Base-by-base conservation (phyloP, 805 yeast species). In the Sugiyamaella floridensis region DNA sequence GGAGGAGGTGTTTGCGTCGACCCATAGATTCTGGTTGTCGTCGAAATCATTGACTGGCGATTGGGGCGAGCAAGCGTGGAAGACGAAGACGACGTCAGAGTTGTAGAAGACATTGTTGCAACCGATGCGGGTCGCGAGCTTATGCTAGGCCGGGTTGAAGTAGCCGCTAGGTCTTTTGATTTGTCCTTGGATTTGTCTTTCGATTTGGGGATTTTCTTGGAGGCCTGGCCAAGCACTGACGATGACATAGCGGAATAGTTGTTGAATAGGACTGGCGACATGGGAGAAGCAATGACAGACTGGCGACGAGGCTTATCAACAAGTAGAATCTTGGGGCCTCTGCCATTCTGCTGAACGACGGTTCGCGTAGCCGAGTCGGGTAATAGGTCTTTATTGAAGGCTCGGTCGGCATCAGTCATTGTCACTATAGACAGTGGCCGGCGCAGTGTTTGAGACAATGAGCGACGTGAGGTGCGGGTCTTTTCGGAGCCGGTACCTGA, bases 391-490 rank as follows among this genome's bases (percentile, higher is more conserved):
- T 32, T 32, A 11, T 32, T 32, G 37, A 32, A 32, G n/a, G 37
- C 37, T 5, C 37, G 37, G 37, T 32, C 37, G 37, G 37, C 37
- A 3, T 32, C 37, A 40, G 26, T n/a, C 12, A 48, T 41, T 2
- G 51, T 40, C 18, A 48, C 41, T 14, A 48, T 42, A 5, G 51
- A 48, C 40, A 48, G 40, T 6, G 51, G 51, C 11, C 51, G 43
- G 22, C 51, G 43, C 18, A 48, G 41, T 42, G 29, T 49, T n/a
- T 40, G 28, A 12, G 52, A 49, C 10, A 49, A 43, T 26, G 34
- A 19, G 20, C 48, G 48, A 14, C 40, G 14, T 28, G 40, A 32
- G 37, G 37, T 11, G 37, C 37, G 37, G 37, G 37, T 32, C 37
- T 5, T 32, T 8, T 32, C 10, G 9, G 37, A 32, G n/a, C 37